Evolutionary conservation across 2,329 filamentous ascomycete genomes (phyloP), one percentile per base, ranked within the genome.

Genomic region (Aspergillus cejpii): DNA sequence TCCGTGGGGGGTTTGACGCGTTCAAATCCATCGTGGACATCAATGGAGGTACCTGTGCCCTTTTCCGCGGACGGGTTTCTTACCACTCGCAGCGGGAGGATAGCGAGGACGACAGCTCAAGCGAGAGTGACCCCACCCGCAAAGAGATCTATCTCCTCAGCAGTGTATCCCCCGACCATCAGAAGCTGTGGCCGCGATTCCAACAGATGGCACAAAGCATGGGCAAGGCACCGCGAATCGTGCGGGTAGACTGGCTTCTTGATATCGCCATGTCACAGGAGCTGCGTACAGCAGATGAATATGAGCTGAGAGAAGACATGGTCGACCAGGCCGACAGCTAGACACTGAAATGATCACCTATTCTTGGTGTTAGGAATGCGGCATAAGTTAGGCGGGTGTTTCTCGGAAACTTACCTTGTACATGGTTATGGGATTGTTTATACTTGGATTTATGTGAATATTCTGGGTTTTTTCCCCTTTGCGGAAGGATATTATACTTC

Each of bases 191-290:
- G 87, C 72, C 76, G 11, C 81, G 81, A 48, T 98, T 98, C 64
- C 75, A 80, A 44, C 80, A 85, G 41, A 83, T 94, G 78, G 90
- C 87, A 2, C 71, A 76, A 50, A 84, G 83, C 55, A 83, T 86
- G 36, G 83, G 87, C 60, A 89, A 91, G 77, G 77, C 83, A 53
- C 84, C 90, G 2, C 76, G 85, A 42, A 82, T 98, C 31, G 88
- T 96, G 19, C 79, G 78, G 37, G 79, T 85, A 2, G 90, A 98
- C 62, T 98, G 92, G 92, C 66, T 98, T 57, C 71, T 98, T 45
- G 84, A 90, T 59, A 83, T 89, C 48, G 87, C 88, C 3, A 91
- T 98, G 86, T 81, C 80, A 57, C 92, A 98, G 68, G 76, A 88
- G 65, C 72, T 92, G 51, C 73, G 74, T n/a, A 83, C 81, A 65